Evolutionary conservation across 768 basidiomycete species (phyloP).

Genomic region (Suillus plorans): DNA sequence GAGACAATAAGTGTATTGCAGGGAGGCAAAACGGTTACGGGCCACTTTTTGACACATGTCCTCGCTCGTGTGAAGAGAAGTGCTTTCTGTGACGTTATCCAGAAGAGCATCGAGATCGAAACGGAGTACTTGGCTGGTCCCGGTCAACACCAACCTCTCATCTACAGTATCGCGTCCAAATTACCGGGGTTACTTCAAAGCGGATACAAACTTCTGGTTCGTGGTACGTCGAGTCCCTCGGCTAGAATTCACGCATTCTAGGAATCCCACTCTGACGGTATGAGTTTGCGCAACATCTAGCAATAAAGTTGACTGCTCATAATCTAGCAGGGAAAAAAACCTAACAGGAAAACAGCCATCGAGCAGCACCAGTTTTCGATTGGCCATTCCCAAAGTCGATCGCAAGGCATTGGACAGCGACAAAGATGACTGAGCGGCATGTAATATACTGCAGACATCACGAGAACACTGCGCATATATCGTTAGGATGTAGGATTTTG

Average conservation of each 20-base stretch:
- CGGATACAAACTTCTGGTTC: slow-evolving; percentile 14
- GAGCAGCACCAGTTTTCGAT: not conserved
- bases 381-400: too few relatives aligned
- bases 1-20: slow-evolving; percentile 3
- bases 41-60: slow-evolving; percentile 19
- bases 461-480: not conserved
- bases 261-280: slow-evolving; percentile 12
- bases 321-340: too few relatives aligned
- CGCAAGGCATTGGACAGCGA: not conserved
- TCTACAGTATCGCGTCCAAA: slow-evolving; percentile 5
- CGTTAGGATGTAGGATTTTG: not conserved
- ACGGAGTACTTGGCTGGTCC: not conserved
- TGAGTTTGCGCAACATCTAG: slow-evolving; percentile 14
- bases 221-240: slow-evolving; percentile 13
- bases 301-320: not conserved
- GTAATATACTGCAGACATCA: not conserved
- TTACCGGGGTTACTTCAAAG: slow-evolving; percentile 8
- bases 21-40: slow-evolving; percentile 13
- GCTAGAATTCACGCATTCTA: not conserved
- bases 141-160: not conserved
- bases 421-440: not conserved
- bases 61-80: slow-evolving; percentile 7
- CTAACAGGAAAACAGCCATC: not conserved
- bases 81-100: not conserved
- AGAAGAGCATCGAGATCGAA: not conserved